These are phyloP conservation scores for Neurospora sp. DNA, from an alignment of 495 filamentous ascomycete genomes.

Conservation along the genomic window DNA sequence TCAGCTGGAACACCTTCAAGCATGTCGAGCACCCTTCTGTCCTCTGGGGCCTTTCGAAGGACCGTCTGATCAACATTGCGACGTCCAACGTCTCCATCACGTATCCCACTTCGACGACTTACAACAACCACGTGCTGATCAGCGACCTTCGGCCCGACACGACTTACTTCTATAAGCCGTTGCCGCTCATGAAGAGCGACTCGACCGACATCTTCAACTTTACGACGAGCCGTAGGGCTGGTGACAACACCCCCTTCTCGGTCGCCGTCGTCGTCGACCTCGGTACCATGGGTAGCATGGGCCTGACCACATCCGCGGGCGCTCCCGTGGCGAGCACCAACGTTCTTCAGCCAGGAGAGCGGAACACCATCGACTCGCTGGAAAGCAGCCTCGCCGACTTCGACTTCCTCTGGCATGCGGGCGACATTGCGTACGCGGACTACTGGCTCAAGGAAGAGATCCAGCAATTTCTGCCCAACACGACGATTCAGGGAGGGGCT, in stretches of 20 bases:
- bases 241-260: conserved; percentile 36
- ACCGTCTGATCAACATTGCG: conserved; percentile 16
- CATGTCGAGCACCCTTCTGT: conserved; percentile 32
- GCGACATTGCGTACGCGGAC: conserved; percentile 43
- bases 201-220: conserved; percentile 8
- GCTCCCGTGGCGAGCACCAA: conserved; percentile 13
- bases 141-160: conserved; percentile 35
- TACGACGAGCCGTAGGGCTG: conserved; percentile 20
- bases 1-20: conserved; percentile 42
- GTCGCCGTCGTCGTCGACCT: conserved; percentile 44
- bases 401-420: conserved; percentile 27
- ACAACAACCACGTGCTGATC: conserved; percentile 38
- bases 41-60: conserved; percentile 25
- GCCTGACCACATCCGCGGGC: conserved; percentile 18
- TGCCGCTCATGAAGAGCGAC: neutral
- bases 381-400: conserved; percentile 7
- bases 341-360: conserved; percentile 20
- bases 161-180: conserved; percentile 38
- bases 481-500: neutral
- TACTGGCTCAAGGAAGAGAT: conserved; percentile 40
- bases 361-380: conserved; percentile 28
- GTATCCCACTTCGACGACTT: conserved; percentile 41
- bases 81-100: conserved; percentile 35
- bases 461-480: conserved; percentile 23
- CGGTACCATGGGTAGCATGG: conserved; percentile 31